Evolutionary conservation across 1,139 yeast species (phyloP), one percentile per base, ranked within the genome.

Genomic region (Komagataea norvegica): DNA sequence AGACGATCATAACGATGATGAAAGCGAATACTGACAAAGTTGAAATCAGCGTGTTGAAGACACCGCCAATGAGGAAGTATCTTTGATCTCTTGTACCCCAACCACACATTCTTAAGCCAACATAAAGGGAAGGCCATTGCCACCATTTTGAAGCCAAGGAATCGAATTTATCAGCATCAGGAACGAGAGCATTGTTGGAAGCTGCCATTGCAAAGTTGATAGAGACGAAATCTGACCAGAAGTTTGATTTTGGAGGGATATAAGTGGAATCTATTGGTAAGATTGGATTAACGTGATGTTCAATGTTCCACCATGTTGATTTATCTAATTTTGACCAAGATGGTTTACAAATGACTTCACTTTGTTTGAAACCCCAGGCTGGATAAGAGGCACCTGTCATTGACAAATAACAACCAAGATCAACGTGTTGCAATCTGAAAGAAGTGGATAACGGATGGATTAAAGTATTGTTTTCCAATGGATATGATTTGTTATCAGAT

Each of bases 241-340:
- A 83, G 38, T 67, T 71, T 1, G 88, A 80, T 42, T 69, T 72
- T 9, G 93, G 93, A 8, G 86, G 77, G 11, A 64, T 61, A 48
- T 73, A 77, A n/a, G 55, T 54, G 5, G 57, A 55, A 10, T 74
- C 77, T 8, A 51, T 48, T 5, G 61, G 60, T 13, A 78, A 48
- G 25, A 58, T 51, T 4, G 62, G 62, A 54, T 80, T 78, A 34
- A 61, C 64, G 52, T 82, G 87, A 41, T 76, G 77, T 59, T 83
- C 93, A 25, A 83, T 59, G 59, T 83, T 83, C 93, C 93, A 83
- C 84, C 87, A 79, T 2, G 88, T 78, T 26, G 79, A 71, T 52
- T 80, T 78, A 52, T 82, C 89, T 39, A 67, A 64, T 3, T 60
- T 50, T 28, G 69, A 63, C 56, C 68, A 62, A 2, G 78, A 60